phyloP scores from a whole-genome alignment of 352 stramenopile genomes.

The Phytopythium helicoides region DNA sequence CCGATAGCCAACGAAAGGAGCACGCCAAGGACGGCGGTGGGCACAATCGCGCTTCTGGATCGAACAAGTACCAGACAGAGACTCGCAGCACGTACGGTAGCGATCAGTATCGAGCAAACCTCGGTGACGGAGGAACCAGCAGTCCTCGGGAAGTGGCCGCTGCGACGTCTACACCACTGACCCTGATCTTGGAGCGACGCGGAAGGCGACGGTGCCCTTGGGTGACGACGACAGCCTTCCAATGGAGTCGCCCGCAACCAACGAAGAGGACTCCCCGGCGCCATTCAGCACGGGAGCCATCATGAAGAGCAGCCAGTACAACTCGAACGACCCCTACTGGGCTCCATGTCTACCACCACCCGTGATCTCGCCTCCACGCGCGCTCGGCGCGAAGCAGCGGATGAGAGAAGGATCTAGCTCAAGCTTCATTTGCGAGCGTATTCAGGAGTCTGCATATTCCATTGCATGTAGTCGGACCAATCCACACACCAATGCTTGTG shows the following conservation, averaged over 20 bases:
- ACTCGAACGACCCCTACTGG: background rate
- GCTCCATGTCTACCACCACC: background rate
- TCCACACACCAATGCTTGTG: too few species aligned
- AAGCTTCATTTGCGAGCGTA: too few species aligned
- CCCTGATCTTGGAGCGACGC: background rate
- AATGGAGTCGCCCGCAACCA: constrained; percentile 1
- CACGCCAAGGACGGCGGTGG: background rate
- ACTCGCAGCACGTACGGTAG: background rate
- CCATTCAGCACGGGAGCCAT: background rate
- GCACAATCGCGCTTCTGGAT: background rate
- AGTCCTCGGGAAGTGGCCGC: background rate
- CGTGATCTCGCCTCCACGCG: background rate
- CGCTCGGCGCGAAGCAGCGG: too few species aligned
- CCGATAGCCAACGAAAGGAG: background rate
- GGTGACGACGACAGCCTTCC: background rate
- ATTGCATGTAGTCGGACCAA: too few species aligned
- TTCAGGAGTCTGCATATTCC: too few species aligned
- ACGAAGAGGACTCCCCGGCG: background rate
- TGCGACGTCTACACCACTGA: background rate
- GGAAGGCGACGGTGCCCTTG: background rate
- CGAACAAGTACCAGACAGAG: background rate
- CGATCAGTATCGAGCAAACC: background rate
- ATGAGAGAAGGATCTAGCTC: too few species aligned
- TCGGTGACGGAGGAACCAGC: background rate
- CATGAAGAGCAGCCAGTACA: constrained; percentile 5